Percentiles rank a stretch among this genome's conserved stretches.
Conservation (phyloP, 805 yeast genomes). For the Starmerella khaoyaiensis region DNA sequence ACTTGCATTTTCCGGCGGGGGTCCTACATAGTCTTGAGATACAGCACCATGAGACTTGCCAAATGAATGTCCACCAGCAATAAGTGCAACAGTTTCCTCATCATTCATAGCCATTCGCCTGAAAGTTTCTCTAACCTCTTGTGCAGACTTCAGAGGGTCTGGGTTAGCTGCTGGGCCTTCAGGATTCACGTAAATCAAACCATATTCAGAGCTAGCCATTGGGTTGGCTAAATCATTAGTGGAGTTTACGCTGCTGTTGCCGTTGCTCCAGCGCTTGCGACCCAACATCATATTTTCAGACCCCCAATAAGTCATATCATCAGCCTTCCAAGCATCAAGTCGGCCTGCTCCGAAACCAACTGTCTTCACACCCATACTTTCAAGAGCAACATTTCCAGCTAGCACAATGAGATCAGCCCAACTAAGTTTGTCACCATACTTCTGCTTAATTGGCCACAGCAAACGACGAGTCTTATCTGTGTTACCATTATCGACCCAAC, state of each 20-base stretch:
- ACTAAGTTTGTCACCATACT: slow-evolving; percentile 17
- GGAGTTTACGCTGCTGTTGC: slow-evolving; percentile 5
- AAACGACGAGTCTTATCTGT: slow-evolving; percentile 19
- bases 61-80: slow-evolving; percentile 20
- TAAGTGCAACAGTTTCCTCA: slow-evolving; percentile 18
- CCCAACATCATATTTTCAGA: slow-evolving; percentile 10
- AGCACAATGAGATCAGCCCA: slow-evolving; percentile 19
- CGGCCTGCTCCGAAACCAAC: slow-evolving; percentile 18
- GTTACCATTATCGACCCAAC: slow-evolving; percentile 18
- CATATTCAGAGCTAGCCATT: slow-evolving; percentile 11
- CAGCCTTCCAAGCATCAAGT: slow-evolving; percentile 15
- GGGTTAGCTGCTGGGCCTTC: slow-evolving; percentile 18
- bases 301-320: slow-evolving; percentile 18
- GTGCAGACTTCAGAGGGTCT: slow-evolving; percentile 14
- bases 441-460: slow-evolving; percentile 19
- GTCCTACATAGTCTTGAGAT: slow-evolving; percentile 10
- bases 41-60: slow-evolving; percentile 19
- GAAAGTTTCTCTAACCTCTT: slow-evolving; percentile 17
- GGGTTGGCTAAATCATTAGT: slow-evolving; percentile 14
- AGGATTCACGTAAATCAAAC: slow-evolving; percentile 20
- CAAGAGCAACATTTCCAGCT: slow-evolving; percentile 19
- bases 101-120: slow-evolving; percentile 19
- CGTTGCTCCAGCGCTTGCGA: slow-evolving; percentile 14
- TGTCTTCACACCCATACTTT: slow-evolving; percentile 16
- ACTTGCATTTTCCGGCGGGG: slow-evolving; percentile 15